Evolutionary conservation across 495 filamentous ascomycete genomes (phyloP), one percentile per base, ranked within the genome.

Genomic region (Annulohypoxylon nitens): DNA sequence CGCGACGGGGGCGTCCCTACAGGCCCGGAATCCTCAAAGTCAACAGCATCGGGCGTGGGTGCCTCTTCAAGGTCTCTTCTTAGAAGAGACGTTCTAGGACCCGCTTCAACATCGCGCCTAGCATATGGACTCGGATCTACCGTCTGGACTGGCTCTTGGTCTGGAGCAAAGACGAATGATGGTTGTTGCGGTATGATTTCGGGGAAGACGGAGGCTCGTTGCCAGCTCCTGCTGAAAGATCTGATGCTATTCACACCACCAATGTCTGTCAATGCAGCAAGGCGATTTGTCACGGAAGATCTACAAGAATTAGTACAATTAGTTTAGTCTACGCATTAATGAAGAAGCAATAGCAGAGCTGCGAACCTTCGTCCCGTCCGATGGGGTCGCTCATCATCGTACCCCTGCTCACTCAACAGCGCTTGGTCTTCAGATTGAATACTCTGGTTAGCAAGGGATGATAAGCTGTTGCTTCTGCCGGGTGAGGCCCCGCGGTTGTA

Each of bases 151-250:
- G 81, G 80, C 25, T 81, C 82, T 64, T 83, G 81, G 48, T 86
- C 84, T 2, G 84, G 76, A 47, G 85, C 82, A 50, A 89, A 85
- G 34, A 92, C 81, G 74, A 97, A 93, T 23, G 93, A 90, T 16
- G 90, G 88, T 3, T 89, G 88, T 23, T 90, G 89, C 4, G 93
- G 92, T 14, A 94, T 87, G 57, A 97, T 91, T 78, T 98, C 95
- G 26, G 87, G 86, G 83, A 98, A 99, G 37, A 87, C 90, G 3
- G 95, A 94, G 37, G 96, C 96, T 75, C 96, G 89, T 76, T 93
- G 93, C 94, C 95, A 98, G 72, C 93, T 97, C 51, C 93, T 89
- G 54, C 96, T 92, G 78, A 99, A 99, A 75, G 95, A 97, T 73
- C 97, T 90, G 74, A 98, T 90, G 77, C 92, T 96, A 79, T 99